These are phyloP conservation scores for Rhizopogon rudus DNA, from an alignment of 768 basidiomycete genomes.

Conservation along the genomic window DNA sequence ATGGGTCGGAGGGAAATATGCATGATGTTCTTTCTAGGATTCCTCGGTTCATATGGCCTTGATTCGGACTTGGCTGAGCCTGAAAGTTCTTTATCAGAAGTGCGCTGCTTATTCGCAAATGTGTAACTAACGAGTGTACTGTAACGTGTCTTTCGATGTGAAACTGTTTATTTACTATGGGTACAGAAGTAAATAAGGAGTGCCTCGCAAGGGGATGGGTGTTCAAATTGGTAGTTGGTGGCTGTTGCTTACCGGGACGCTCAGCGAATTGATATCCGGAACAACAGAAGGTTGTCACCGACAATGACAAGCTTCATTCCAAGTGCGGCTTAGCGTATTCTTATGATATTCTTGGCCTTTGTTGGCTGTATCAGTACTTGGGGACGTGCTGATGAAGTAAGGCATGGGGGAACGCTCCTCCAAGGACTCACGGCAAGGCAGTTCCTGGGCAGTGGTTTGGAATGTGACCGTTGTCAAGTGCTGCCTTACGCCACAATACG, in stretches of 20 bases:
- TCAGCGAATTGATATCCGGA: not conserved
- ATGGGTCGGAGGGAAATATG: slow-evolving; percentile 8
- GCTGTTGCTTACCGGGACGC: not conserved
- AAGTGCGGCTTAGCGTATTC: not conserved
- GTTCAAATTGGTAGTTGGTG: not conserved
- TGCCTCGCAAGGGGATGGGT: not conserved
- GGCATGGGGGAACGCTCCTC: not conserved
- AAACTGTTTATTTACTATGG: not conserved
- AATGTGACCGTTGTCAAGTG: slow-evolving; percentile 1
- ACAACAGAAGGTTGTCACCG: not conserved
- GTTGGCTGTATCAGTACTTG: not conserved
- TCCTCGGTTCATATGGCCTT: slow-evolving; percentile 8
- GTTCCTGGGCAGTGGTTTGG: not conserved
- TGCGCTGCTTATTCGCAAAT: not conserved
- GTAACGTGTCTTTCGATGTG: not conserved
- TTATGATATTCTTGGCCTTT: not conserved
- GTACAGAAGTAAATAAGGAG: not conserved
- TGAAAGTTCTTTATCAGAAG: slow-evolving; percentile 24
- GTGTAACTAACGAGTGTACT: not conserved
- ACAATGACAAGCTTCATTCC: not conserved
- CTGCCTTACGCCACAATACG: not conserved
- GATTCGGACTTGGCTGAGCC: slow-evolving; percentile 19
- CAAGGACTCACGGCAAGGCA: not conserved
- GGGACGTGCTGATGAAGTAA: not conserved
- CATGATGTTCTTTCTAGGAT: slow-evolving; percentile 17